Base-by-base conservation (phyloP, 306 rosid genomes). In the Rubus parviflorus region DNA sequence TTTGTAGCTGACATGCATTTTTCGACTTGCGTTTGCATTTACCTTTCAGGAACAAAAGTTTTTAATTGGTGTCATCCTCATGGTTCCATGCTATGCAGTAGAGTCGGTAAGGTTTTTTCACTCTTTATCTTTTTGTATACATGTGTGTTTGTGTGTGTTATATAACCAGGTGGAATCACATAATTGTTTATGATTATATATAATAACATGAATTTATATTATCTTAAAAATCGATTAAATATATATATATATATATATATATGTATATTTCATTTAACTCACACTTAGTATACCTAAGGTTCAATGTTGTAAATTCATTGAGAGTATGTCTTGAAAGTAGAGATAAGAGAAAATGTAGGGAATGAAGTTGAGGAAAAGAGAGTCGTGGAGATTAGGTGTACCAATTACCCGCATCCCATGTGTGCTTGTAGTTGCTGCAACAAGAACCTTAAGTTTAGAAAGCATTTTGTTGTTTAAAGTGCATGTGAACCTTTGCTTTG, bases 61-160 rank as follows among this genome's bases (percentile, higher is more conserved):
- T 78, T 85, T 96, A 80, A 87, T 96, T 80, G 98, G 97, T 56
- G 99, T 96, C 70, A 68, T 96, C 75, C 87, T 96, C 63, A 96
- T 96, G 99, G 99, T 96, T 77, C 99, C 99, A 16, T 92, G 94
- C 87, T 96, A 89, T 82, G 89, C 93, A n/a, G 60, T 96, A 82
- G 99, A 96, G 87, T 96, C 99, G 5, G 98, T 95, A 85, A 88
- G 97, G 84, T 86, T 19, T 17, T 58, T 22, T 56, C 13, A 3
- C 6, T 19, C 16, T 73, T 43, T 42, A 20, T 56, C 22, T 56
- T 72, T 73, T 0, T 22, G 40, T 47, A 15, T 51, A 47, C 6
- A 7, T 25, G 13, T 41, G 47, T 43, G 3, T 19, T 8, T n/a
- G 13, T n/a, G 15, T 7, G 19, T 47, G n/a, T 57, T 45, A 52